A percentile compares a stretch with the other conserved stretches of the same genome.
Conservation (phyloP, 192 early-diverging fungal species). For the Coemansia sp. region DNA sequence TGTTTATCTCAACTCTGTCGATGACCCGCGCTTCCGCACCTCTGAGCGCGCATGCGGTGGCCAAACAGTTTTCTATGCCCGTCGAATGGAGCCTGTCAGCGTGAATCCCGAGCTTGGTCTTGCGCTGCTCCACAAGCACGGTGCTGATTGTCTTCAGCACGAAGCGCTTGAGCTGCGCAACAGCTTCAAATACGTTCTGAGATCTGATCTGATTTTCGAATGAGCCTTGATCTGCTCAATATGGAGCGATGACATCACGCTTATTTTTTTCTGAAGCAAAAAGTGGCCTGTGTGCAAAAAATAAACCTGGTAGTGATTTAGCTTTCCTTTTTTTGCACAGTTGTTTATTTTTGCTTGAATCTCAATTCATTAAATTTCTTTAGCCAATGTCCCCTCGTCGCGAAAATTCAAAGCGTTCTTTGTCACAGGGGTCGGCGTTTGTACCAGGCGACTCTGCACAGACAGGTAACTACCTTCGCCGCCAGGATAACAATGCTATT, state of each 20-base stretch:
- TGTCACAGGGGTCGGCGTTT: conserved; percentile 21
- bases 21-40: conserved; percentile 32
- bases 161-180: conserved; percentile 57
- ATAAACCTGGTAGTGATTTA: not conserved
- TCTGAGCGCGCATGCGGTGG: conserved; percentile 35
- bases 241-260: not conserved
- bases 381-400: conserved; percentile 1
- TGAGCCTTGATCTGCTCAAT: conserved; percentile 7
- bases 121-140: conserved; percentile 64
- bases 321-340: not conserved
- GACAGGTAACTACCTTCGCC: not conserved
- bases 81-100: conserved; percentile 55
- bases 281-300: too few species aligned
- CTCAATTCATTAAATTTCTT: not conserved
- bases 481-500: not conserved
- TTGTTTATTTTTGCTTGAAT: not conserved
- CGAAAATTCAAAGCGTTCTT: conserved; percentile 20
- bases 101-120: conserved; percentile 60
- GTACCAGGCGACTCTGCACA: not conserved
- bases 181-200: conserved; percentile 62
- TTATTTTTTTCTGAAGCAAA: not conserved
- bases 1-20: conserved; percentile 59
- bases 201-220: conserved; percentile 61
- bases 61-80: conserved; percentile 55
- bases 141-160: conserved; percentile 64